phyloP scores from a whole-genome alignment of 139 green algal genomes.

The Axilococcus clingmanii region DNA sequence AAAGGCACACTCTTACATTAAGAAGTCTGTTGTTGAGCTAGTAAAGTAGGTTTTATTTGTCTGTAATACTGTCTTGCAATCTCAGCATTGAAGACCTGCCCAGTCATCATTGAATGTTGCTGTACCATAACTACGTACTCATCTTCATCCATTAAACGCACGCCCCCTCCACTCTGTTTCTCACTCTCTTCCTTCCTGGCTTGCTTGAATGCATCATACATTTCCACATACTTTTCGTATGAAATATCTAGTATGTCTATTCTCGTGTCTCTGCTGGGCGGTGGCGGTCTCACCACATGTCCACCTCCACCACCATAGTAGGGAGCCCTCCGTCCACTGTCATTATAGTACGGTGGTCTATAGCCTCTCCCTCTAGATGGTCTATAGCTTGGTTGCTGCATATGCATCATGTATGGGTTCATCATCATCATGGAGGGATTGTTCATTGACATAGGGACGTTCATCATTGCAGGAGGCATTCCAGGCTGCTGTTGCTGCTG shows the following conservation, averaged over 20 bases:
- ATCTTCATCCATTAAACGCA: neutral
- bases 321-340: neutral
- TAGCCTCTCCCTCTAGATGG: neutral
- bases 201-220: constrained; percentile 29
- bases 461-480: too few relatives aligned
- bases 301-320: neutral
- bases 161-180: neutral
- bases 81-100: neutral
- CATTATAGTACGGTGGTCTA: neutral
- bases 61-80: neutral
- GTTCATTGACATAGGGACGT: too few relatives aligned
- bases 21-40: too few relatives aligned
- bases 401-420: too few relatives aligned
- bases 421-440: too few relatives aligned
- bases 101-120: neutral
- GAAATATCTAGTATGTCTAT: constrained; percentile 32
- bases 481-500: too few relatives aligned
- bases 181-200: neutral
- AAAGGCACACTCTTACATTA: too few relatives aligned
- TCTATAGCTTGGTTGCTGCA: too few relatives aligned
- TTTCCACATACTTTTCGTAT: constrained; percentile 41
- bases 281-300: constrained; percentile 5
- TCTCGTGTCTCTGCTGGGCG: constrained; percentile 1
- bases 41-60: too few relatives aligned
- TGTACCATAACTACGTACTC: neutral